phyloP scores from a whole-genome alignment of 306 rosid species.

The Lathyrus tuberosus region DNA sequence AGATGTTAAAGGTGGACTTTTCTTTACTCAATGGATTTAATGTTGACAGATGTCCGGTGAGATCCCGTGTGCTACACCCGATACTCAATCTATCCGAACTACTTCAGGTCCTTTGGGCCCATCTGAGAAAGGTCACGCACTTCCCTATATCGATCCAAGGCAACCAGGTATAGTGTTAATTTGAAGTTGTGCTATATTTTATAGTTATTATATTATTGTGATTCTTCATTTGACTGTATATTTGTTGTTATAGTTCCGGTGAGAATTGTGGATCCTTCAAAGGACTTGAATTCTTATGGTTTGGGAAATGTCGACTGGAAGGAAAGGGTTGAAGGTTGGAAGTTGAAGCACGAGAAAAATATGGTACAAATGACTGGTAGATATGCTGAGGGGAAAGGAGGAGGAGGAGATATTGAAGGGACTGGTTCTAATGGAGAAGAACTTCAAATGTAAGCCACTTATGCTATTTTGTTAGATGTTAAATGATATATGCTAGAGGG shows the following conservation, averaged over 20 bases:
- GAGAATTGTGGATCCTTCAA: slow-evolving; percentile 90
- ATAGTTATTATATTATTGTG: slow-evolving; percentile 19
- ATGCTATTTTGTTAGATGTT: slow-evolving; percentile 9
- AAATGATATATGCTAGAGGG: not conserved
- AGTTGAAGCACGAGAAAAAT: slow-evolving; percentile 91
- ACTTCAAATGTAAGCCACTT: slow-evolving; percentile 77
- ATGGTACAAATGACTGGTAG: slow-evolving; percentile 75
- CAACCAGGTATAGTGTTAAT: slow-evolving; percentile 73
- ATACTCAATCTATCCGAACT: slow-evolving; percentile 87
- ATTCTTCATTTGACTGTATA: slow-evolving; percentile 29
- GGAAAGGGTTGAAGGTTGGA: slow-evolving; percentile 99
- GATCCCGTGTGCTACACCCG: slow-evolving; percentile 86
- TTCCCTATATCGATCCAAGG: slow-evolving; percentile 74
- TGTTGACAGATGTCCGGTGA: slow-evolving; percentile 81
- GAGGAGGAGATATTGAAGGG: slow-evolving; percentile 85
- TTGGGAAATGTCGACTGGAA: slow-evolving; percentile 99
- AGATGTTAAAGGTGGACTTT: not conserved
- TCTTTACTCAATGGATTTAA: slow-evolving; percentile 1
- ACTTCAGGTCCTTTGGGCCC: slow-evolving; percentile 95
- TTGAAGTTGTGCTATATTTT: slow-evolving; percentile 30
- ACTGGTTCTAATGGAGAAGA: slow-evolving; percentile 99
- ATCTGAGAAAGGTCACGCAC: slow-evolving; percentile 69
- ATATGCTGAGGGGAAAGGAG: slow-evolving; percentile 82
- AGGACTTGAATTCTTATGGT: slow-evolving; percentile 94
- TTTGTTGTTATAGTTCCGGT: slow-evolving; percentile 70